These are phyloP conservation scores for Climacium dendroides DNA, from an alignment of 225 moss, liverwort and hornwort genomes.

Conservation along the genomic window DNA sequence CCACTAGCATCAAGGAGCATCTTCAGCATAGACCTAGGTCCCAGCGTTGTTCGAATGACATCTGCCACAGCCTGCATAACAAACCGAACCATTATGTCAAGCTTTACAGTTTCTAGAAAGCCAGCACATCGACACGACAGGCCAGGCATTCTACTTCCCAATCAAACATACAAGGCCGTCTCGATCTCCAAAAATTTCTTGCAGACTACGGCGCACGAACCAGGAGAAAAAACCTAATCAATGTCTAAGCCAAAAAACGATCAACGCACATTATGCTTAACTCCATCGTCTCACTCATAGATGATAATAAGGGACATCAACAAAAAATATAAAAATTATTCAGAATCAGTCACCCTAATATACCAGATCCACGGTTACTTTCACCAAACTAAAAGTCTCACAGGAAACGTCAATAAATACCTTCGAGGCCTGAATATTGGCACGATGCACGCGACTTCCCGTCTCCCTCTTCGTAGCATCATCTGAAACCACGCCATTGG, in stretches of 20 bases:
- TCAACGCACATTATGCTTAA: not conserved
- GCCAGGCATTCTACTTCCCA: not conserved
- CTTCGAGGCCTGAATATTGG: conserved; percentile 86
- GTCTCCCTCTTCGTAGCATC: conserved; percentile 81
- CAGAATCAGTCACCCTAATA: not conserved
- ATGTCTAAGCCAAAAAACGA: not conserved
- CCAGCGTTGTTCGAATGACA: conserved; percentile 84
- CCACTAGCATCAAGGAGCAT: conserved; percentile 94
- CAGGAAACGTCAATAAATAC: not conserved
- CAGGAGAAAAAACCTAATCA: not conserved
- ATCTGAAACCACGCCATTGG: conserved; percentile 22
- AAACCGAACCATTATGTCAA: not conserved
- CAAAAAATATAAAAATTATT: not conserved
- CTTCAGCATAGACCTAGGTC: conserved; percentile 91
- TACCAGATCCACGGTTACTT: not conserved
- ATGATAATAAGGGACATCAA: not conserved
- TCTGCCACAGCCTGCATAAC: conserved; percentile 71
- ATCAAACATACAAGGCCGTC: not conserved
- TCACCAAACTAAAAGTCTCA: not conserved
- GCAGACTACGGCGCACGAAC: not conserved
- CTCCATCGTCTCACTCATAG: not conserved
- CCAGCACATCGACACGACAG: not conserved
- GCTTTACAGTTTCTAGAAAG: not conserved
- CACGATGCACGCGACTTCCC: conserved; percentile 65
- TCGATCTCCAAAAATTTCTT: not conserved